A percentile compares a stretch with the other conserved stretches of the same genome.
Conservation (phyloP, 192 early-diverging fungal genomes). For the Backusella psychrophila region DNA sequence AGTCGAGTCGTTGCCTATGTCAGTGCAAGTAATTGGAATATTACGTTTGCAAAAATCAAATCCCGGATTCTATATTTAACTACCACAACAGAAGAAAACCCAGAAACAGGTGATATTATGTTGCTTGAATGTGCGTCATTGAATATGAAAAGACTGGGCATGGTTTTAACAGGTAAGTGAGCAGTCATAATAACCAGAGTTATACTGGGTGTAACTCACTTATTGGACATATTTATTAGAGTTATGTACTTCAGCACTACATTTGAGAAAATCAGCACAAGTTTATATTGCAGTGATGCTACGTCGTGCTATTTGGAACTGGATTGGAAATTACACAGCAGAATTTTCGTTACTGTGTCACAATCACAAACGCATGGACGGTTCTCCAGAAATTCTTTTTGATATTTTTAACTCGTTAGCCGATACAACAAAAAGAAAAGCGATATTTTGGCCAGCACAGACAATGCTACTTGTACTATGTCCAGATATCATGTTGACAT, state of each 20-base stretch:
- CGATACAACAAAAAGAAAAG: slow-evolving; percentile 55
- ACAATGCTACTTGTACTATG: slow-evolving; percentile 83
- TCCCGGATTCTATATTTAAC: slow-evolving; percentile 57
- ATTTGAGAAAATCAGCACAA: slow-evolving; percentile 66
- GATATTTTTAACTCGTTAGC: slow-evolving; percentile 62
- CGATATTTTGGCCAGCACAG: slow-evolving; percentile 84
- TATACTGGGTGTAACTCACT: background rate
- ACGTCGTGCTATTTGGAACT: slow-evolving; percentile 87
- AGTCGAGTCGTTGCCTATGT: slow-evolving; percentile 79
- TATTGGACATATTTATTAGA: slow-evolving; percentile 27
- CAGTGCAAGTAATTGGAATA: slow-evolving; percentile 84
- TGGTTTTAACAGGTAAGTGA: slow-evolving; percentile 54
- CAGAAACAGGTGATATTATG: slow-evolving; percentile 65
- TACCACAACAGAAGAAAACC: slow-evolving; percentile 59
- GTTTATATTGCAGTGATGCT: slow-evolving; percentile 68
- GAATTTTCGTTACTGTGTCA: slow-evolving; percentile 76
- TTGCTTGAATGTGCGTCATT: slow-evolving; percentile 62
- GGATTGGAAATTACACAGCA: slow-evolving; percentile 78
- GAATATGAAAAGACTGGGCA: slow-evolving; percentile 25
- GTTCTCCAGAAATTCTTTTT: slow-evolving; percentile 74
- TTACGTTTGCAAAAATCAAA: slow-evolving; percentile 72
- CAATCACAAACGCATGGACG: slow-evolving; percentile 51
- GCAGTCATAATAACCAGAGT: background rate
- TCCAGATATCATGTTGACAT: slow-evolving; percentile 72
- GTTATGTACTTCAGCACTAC: slow-evolving; percentile 42